Evolutionary conservation across 129 eudicot species (phyloP), one percentile per base, ranked within the genome.

Genomic region (Chrysanthemum makinoi): DNA sequence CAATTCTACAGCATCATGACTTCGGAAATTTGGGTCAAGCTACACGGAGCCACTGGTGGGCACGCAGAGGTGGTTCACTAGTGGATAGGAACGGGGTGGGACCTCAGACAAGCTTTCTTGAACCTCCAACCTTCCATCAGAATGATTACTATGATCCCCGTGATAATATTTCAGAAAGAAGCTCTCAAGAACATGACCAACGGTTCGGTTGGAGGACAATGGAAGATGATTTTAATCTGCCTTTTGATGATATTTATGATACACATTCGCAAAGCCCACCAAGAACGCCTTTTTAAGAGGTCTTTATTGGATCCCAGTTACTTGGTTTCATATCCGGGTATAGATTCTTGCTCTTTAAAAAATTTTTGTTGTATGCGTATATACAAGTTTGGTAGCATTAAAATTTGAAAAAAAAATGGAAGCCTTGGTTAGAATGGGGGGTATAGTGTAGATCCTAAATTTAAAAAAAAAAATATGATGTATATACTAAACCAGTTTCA

Each of bases 31-130:
- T 56, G 44, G 81, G 63, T 1, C 44, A 35, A 35, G 44, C 13
- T 79, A 75, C 16, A 71, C 85, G 76, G 67, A 87, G 93, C 84
- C 90, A 84, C 16, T 94, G 98, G 98, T 94, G 98, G 98, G 97
- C 86, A 43, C 70, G 96, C 44, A 35, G 44, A 35, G 44, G 44
- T 5, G 44, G 44, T 35, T 35, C 44, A 35, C 9, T 5, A 35
- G 44, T 51, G 43, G 76, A 61, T 46, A 66, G 74, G 10, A 65
- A 64, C 6, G 72, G 58, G 30, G 76, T 30, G 7, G 98, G 91
- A 1, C 72, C 44, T 6, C 73, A 80, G 65, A 65, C 86, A 5
- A 89, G 96, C 78, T 90, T 87, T 75, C 81, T 90, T 20, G 95
- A 90, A 62, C 97, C 89, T 24, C 76, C 50, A 61, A 72, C 16